Percentiles rank a stretch among this genome's conserved stretches.
Evolutionary conservation across 148 eudicot genomes (phyloP).

Genomic region (Fagopyrum homotropicum): DNA sequence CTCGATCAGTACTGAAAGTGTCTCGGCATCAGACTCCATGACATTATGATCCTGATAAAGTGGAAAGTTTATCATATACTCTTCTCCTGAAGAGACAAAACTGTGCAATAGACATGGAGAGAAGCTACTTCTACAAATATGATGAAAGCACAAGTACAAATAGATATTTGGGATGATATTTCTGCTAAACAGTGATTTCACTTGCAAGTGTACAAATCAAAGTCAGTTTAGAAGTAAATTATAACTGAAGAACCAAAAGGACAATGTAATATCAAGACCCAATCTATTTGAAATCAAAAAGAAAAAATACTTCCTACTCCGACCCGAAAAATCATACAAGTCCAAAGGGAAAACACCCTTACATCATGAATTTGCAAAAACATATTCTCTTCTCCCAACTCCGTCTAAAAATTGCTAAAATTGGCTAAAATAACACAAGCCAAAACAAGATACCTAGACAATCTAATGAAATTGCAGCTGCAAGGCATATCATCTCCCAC

Average conservation of each 20-base stretch:
- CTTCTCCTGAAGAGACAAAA: background rate
- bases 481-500: background rate
- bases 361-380: background rate
- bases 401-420: background rate
- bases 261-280: background rate
- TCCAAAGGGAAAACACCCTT: background rate
- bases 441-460: background rate
- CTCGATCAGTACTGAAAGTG: constrained; percentile 68
- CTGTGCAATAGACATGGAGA: constrained; percentile 8
- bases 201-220: background rate
- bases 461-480: background rate
- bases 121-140: background rate
- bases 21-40: constrained; percentile 68
- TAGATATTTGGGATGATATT: background rate
- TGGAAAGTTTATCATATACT: constrained; percentile 12
- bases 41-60: constrained; percentile 60
- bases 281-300: background rate
- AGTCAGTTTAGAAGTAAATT: background rate
- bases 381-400: background rate
- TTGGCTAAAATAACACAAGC: background rate
- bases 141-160: background rate
- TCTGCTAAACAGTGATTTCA: background rate
- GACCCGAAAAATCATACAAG: background rate
- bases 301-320: background rate
- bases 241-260: background rate